Evolutionary conservation across 192 early-diverging fungal genomes (phyloP), one percentile per base, ranked within the genome.

Genomic region (Podila verticillata): DNA sequence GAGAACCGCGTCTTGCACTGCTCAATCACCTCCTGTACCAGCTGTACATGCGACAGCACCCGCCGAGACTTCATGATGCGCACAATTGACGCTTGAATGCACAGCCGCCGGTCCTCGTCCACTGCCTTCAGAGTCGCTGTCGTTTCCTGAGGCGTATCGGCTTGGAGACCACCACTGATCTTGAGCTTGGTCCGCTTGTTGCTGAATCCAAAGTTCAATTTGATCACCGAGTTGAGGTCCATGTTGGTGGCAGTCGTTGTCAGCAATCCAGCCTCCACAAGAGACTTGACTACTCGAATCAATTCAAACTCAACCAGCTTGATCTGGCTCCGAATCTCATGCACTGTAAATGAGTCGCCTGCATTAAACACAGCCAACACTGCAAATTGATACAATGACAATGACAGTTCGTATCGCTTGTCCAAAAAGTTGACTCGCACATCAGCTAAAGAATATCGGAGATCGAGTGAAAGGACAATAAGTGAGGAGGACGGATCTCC

Each of bases 131-230:
- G 61, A 47, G 77, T 80, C 12, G 86, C 82, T 32, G 84, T 86
- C 19, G 75, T 88, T 75, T 94, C 93, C 48, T 89, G 81, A 19
- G 83, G 87, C 4, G 84, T 88, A 56, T 93, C 92, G 7, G 81
- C 65, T 74, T 91, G 88, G 12, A 89, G 56, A 5, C 87, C 80
- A 17, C 90, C 85, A 58, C 81, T 87, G 24, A 94, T 74, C 73
- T 94, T 95, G 32, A 96, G 86, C 75, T 96, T 96, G 7, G 90
- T 94, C 29, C 93, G 86, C 84, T 95, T 95, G 77, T 90, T 95
- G 65, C 39, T 74, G 73, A 74, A 83, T 22, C 51, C 56, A 49
- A 72, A 73, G 49, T 67, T 60, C 44, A 85, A 34, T 47, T 51
- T 51, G 61, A 67, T 31, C 44, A 68, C 60, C 17, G 66, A 28